phyloP scores from a whole-genome alignment of 768 basidiomycete genomes.

The Hericium coralloides region DNA sequence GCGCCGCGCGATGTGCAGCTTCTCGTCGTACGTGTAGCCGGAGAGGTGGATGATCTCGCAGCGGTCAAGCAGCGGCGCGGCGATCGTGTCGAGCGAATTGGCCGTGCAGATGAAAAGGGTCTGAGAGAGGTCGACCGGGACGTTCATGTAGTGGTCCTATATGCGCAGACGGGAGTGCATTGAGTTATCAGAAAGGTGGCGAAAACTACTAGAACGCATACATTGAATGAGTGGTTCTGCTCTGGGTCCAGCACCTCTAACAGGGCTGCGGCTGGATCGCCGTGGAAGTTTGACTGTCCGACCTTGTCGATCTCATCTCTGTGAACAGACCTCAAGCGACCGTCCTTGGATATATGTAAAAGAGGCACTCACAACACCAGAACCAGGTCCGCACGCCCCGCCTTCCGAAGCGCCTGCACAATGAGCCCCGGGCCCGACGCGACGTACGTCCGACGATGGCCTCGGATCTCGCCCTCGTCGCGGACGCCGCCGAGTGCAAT shows the following conservation, averaged over 20 bases:
- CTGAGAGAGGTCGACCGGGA: constrained; percentile 81
- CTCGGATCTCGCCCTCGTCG: constrained; percentile 83
- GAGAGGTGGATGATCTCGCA: constrained; percentile 83
- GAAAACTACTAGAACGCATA: constrained; percentile 16
- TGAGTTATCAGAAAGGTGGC: background rate
- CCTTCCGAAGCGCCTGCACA: constrained; percentile 80
- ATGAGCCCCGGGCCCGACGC: constrained; percentile 80
- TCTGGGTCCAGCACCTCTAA: constrained; percentile 93
- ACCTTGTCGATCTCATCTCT: constrained; percentile 88
- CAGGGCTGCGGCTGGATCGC: constrained; percentile 85
- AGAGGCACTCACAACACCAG: constrained; percentile 45
- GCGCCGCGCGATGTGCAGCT: constrained; percentile 77
- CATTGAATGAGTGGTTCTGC: constrained; percentile 80
- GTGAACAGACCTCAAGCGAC: background rate
- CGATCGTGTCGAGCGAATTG: constrained; percentile 84
- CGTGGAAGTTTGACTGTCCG: constrained; percentile 80
- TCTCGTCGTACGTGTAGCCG: constrained; percentile 86
- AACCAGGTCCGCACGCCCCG: constrained; percentile 72
- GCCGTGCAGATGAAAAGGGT: constrained; percentile 91
- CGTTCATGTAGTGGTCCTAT: constrained; percentile 87
- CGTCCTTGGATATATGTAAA: background rate
- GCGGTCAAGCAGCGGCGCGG: constrained; percentile 79
- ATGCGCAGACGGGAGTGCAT: background rate
- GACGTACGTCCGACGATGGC: constrained; percentile 83
- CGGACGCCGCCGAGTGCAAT: constrained; percentile 89